Percentiles rank a stretch among this genome's conserved stretches.
phyloP scores from a whole-genome alignment of 257 asterid species.

The Paulownia fortunei region DNA sequence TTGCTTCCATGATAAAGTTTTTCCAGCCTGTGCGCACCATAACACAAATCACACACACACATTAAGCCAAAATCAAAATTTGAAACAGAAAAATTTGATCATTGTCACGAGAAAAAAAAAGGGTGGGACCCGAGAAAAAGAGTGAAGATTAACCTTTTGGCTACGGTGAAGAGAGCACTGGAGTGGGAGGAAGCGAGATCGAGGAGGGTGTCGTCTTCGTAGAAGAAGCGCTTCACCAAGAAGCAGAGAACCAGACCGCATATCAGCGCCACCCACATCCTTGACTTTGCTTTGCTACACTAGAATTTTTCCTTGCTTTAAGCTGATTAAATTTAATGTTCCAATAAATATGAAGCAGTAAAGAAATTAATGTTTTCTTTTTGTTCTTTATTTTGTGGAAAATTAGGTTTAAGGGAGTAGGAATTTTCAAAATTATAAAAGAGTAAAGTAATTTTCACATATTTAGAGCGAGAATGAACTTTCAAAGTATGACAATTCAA shows the following conservation, averaged over 20 bases:
- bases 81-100: not conserved
- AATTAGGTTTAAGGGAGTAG: not conserved
- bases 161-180: slow-evolving; percentile 74
- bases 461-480: too few species aligned
- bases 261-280: slow-evolving; percentile 72
- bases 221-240: slow-evolving; percentile 59
- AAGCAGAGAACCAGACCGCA: slow-evolving; percentile 55
- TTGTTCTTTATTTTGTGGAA: not conserved
- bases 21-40: slow-evolving; percentile 54
- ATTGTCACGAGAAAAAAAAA: not conserved
- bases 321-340: not conserved
- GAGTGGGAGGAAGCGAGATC: slow-evolving; percentile 62
- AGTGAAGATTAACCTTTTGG: slow-evolving; percentile 46
- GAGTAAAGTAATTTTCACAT: too few species aligned
- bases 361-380: not conserved
- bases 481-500: too few species aligned
- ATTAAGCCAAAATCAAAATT: slow-evolving; percentile 12
- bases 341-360: not conserved
- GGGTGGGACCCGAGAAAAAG: not conserved
- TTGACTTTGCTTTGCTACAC: not conserved
- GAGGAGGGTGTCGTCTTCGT: slow-evolving; percentile 59
- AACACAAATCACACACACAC: not conserved
- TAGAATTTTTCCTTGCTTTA: not conserved
- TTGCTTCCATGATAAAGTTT: slow-evolving; percentile 72
- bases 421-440: too few species aligned